Conservation (phyloP, 345 rosid genomes). For the Brassica incana region DNA sequence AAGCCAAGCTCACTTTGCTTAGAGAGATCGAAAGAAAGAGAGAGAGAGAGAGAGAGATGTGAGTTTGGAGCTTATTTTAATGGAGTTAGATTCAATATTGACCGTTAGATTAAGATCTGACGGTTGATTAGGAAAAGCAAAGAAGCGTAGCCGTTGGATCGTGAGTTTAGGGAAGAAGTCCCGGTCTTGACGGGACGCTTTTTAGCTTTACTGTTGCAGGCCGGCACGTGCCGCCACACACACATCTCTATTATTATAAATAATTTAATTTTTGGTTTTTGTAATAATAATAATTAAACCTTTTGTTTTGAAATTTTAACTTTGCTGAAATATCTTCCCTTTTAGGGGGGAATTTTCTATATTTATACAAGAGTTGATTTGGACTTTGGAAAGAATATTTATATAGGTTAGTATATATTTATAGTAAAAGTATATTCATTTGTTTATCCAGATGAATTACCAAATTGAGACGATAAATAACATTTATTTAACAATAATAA, state of each 20-base stretch:
- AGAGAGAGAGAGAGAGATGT: conserved; percentile 15
- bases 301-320: not conserved
- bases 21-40: conserved; percentile 17
- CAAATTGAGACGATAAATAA: not conserved
- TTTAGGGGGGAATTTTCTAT: conserved; percentile 16
- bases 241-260: not conserved
- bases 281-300: not conserved
- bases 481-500: too few relatives aligned
- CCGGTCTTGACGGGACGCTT: conserved; percentile 49
- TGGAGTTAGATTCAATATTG: conserved; percentile 45
- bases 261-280: not conserved
- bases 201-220: conserved; percentile 49
- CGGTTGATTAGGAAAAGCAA: conserved; percentile 23
- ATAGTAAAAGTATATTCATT: conserved; percentile 1
- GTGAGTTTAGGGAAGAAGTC: conserved; percentile 22
- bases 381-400: conserved; percentile 2
- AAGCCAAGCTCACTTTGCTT: conserved; percentile 5
- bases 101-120: conserved; percentile 52
- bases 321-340: conserved; percentile 16
- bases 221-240: conserved; percentile 62
- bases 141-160: conserved; percentile 49
- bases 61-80: conserved; percentile 45
- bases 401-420: not conserved
- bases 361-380: conserved; percentile 15
- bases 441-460: not conserved